Evolutionary conservation across 768 basidiomycete genomes (phyloP).

Genomic region (Collybia nuda): DNA sequence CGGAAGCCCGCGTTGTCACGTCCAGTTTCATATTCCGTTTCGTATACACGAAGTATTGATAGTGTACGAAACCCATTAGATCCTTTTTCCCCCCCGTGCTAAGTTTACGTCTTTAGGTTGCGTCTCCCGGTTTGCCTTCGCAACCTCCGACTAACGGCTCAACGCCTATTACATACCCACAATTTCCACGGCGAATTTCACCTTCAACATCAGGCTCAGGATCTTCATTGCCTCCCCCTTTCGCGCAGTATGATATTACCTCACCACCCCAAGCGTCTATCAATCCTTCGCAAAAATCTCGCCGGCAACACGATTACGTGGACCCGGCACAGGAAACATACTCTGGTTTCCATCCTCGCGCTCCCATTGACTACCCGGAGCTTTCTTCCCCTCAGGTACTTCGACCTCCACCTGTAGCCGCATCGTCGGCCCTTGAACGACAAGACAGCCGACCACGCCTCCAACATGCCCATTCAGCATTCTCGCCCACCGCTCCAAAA

Average conservation of each 20-base stretch:
- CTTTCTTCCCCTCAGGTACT: slow-evolving; percentile 59
- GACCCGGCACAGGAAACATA: slow-evolving; percentile 74
- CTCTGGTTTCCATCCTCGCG: slow-evolving; percentile 42
- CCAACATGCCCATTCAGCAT: slow-evolving; percentile 32
- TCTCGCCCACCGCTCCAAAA: slow-evolving; percentile 36
- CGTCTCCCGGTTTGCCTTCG: slow-evolving; percentile 32
- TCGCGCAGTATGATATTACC: slow-evolving; percentile 45
- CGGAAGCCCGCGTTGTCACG: slow-evolving; percentile 44
- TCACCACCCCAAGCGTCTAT: slow-evolving; percentile 86
- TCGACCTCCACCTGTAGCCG: slow-evolving; percentile 79
- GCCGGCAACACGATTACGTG: slow-evolving; percentile 77
- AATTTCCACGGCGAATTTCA: slow-evolving; percentile 38
- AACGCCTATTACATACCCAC: slow-evolving; percentile 42
- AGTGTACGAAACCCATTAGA: slow-evolving; percentile 36
- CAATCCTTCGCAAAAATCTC: slow-evolving; percentile 66
- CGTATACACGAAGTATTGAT: slow-evolving; percentile 48
- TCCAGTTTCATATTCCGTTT: slow-evolving; percentile 40
- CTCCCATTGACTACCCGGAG: slow-evolving; percentile 81
- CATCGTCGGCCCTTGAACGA: slow-evolving; percentile 66
- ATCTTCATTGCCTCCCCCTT: slow-evolving; percentile 29
- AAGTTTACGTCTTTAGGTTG: slow-evolving; percentile 23
- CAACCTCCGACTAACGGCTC: slow-evolving; percentile 33
- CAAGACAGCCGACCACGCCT: slow-evolving; percentile 72
- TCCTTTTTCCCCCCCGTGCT: slow-evolving; percentile 1
- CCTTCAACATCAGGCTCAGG: slow-evolving; percentile 30